Conservation (phyloP, 2,329 filamentous ascomycete species). For the Xylaria hypoxylon region DNA sequence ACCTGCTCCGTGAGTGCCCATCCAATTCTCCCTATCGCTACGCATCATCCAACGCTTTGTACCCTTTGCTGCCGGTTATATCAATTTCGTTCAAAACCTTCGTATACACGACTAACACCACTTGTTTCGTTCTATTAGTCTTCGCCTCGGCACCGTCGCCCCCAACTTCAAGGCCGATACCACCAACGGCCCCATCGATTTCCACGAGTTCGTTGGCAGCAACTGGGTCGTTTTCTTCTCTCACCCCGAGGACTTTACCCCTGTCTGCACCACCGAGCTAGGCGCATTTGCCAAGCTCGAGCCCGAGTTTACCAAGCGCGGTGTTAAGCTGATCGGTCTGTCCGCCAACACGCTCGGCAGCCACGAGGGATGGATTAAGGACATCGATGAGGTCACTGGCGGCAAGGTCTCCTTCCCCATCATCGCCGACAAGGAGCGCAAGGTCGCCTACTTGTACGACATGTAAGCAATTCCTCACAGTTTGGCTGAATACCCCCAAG, state of each 20-base stretch:
- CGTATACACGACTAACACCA: constrained; percentile 9
- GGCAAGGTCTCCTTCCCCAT: constrained; percentile 80
- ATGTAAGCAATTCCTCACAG: constrained; percentile 65
- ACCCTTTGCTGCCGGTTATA: not conserved
- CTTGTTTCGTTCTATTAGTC: constrained; percentile 53
- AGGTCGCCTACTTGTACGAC: constrained; percentile 81
- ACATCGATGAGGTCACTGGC: constrained; percentile 83
- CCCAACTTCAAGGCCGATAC: constrained; percentile 89
- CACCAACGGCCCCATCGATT: constrained; percentile 81
- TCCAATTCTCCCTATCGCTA: not conserved
- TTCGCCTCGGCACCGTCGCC: constrained; percentile 74
- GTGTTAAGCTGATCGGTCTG: constrained; percentile 91
- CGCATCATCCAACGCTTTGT: not conserved
- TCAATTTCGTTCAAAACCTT: not conserved
- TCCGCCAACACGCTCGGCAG: constrained; percentile 86
- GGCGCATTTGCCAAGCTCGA: constrained; percentile 91
- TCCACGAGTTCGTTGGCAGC: constrained; percentile 83
- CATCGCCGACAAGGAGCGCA: constrained; percentile 81
- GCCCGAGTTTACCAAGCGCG: constrained; percentile 86
- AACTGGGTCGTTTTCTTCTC: constrained; percentile 87
- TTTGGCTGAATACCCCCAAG: not conserved
- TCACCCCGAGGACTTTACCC: constrained; percentile 91
- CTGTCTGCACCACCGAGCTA: constrained; percentile 95
- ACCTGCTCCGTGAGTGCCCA: constrained; percentile 48
- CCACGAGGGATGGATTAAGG: constrained; percentile 90